These are phyloP conservation scores for Fraxinus cuspidata DNA, from an alignment of 257 asterid species.

Conservation along the genomic window DNA sequence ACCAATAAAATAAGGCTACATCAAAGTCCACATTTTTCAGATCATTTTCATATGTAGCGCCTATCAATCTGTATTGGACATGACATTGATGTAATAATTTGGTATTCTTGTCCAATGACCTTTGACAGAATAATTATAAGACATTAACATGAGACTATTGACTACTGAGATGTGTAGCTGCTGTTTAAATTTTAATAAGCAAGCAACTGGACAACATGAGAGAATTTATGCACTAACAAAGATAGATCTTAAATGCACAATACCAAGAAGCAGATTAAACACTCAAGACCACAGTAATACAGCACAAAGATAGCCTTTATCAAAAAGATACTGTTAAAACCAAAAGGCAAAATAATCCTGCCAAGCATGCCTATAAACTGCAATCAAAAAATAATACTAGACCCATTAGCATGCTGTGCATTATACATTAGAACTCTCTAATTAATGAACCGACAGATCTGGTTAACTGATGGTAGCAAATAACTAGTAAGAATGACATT, in stretches of 20 bases:
- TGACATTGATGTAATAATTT: background rate
- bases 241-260: background rate
- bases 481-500: background rate
- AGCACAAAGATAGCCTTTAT: background rate
- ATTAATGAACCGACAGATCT: background rate
- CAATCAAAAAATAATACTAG: slow-evolving; percentile 1
- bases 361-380: background rate
- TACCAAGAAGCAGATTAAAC: background rate
- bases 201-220: slow-evolving; percentile 4
- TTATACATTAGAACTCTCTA: background rate
- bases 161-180: background rate
- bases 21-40: background rate
- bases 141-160: background rate
- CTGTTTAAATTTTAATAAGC: background rate
- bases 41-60: background rate
- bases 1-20: background rate
- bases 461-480: background rate
- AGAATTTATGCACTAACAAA: background rate
- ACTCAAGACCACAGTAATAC: background rate
- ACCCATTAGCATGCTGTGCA: background rate
- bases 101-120: background rate
- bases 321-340: background rate
- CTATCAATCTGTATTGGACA: background rate
- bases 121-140: background rate
- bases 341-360: slow-evolving; percentile 4